Percentiles rank a stretch among this genome's conserved stretches.
Conservation (phyloP, 768 basidiomycete genomes). For the Termitomyces sp. region DNA sequence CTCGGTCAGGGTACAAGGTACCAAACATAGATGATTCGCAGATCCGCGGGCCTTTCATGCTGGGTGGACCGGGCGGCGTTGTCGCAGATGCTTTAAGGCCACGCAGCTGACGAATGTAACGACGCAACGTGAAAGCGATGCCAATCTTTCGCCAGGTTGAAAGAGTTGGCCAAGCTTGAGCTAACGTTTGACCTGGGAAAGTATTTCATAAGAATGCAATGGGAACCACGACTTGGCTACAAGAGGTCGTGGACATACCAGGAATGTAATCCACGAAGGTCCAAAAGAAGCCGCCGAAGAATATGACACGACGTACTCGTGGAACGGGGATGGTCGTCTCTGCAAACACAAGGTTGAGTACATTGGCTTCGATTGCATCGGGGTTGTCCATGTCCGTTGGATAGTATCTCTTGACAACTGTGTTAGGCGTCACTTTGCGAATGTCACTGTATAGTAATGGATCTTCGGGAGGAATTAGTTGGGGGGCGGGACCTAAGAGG, state of each 20-base stretch:
- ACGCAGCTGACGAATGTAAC: slow-evolving; percentile 17
- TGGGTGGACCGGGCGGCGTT: background rate
- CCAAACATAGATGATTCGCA: background rate
- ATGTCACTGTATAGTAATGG: background rate
- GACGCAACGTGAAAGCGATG: slow-evolving; percentile 16
- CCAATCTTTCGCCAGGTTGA: slow-evolving; percentile 9
- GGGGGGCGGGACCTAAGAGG: background rate
- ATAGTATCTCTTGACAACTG: too few species aligned
- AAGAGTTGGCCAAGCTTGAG: slow-evolving; percentile 11
- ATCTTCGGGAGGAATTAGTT: too few species aligned
- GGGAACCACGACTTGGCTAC: too few species aligned
- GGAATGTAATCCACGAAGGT: too few species aligned
- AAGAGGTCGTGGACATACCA: too few species aligned
- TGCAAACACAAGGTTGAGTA: slow-evolving; percentile 2
- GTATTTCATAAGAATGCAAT: slow-evolving; percentile 14
- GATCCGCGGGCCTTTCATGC: background rate
- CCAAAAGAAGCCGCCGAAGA: too few species aligned
- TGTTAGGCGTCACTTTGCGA: too few species aligned
- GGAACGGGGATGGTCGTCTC: slow-evolving; percentile 16
- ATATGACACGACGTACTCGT: slow-evolving; percentile 5
- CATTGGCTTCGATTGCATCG: slow-evolving; percentile 3
- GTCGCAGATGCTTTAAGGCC: slow-evolving; percentile 3
- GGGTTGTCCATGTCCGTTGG: background rate
- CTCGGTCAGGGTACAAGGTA: background rate
- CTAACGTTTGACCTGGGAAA: slow-evolving; percentile 15